A percentile compares a stretch with the other conserved stretches of the same genome.
phyloP scores from a whole-genome alignment of 768 basidiomycete species.

The Tulasnella sp. region DNA sequence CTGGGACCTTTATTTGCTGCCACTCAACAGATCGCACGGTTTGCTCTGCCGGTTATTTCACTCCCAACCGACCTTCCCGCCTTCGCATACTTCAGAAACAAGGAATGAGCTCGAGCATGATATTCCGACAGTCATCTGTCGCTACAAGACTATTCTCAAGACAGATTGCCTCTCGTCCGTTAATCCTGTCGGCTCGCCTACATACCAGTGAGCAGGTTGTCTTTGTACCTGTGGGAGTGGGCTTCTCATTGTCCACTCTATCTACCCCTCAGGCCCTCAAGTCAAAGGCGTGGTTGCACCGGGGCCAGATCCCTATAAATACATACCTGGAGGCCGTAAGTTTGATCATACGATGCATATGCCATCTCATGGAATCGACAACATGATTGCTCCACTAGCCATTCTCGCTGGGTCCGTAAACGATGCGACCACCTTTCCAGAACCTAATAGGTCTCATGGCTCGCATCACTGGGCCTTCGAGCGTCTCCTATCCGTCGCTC shows the following conservation, averaged over 20 bases:
- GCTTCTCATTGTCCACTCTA: not conserved
- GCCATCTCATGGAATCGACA: not conserved
- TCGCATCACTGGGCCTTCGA: slow-evolving; percentile 93
- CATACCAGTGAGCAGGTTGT: slow-evolving; percentile 8
- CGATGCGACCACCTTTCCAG: slow-evolving; percentile 85
- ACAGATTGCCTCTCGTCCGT: not conserved
- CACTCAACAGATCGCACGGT: not conserved
- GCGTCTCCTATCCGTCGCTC: slow-evolving; percentile 73
- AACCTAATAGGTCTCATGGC: slow-evolving; percentile 69
- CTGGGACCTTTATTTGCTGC: not conserved
- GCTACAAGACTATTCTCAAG: not conserved
- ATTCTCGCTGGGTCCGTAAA: slow-evolving; percentile 88
- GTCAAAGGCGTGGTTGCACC: not conserved
- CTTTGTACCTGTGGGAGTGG: not conserved
- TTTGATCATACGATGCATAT: not conserved
- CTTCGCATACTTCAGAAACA: not conserved
- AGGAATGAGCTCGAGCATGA: not conserved
- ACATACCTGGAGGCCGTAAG: slow-evolving; percentile 22
- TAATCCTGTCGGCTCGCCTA: slow-evolving; percentile 4
- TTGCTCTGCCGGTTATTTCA: slow-evolving; percentile 6
- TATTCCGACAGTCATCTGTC: not conserved
- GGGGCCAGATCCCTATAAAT: slow-evolving; percentile 9
- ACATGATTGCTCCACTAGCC: slow-evolving; percentile 30
- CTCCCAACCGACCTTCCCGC: slow-evolving; percentile 4
- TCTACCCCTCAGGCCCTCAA: not conserved